These are phyloP conservation scores for Rhynchosporium agropyri DNA, from an alignment of 2,329 filamentous ascomycete genomes.

Conservation along the genomic window DNA sequence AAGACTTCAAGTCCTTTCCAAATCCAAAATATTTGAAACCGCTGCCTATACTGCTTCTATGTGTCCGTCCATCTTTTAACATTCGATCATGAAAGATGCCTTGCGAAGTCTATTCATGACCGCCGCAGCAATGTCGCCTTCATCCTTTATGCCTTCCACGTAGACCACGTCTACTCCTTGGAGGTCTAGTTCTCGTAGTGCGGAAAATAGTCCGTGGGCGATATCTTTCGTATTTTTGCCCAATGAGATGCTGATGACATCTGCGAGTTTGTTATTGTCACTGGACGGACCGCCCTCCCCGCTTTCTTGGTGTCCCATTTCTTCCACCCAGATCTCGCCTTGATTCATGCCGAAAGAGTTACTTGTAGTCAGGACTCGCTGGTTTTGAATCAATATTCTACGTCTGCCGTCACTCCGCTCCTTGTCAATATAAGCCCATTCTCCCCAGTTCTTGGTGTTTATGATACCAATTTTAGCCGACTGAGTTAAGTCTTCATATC, in stretches of 20 bases:
- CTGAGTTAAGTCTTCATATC: constrained; percentile 18
- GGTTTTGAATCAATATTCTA: not conserved
- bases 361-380: not conserved
- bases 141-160: constrained; percentile 83
- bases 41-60: not conserved
- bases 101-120: constrained; percentile 84
- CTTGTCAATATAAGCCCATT: constrained; percentile 39
- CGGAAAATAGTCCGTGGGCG: constrained; percentile 85
- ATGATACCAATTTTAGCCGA: constrained; percentile 39
- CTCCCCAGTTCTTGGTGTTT: constrained; percentile 44
- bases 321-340: constrained; percentile 26
- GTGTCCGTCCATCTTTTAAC: constrained; percentile 21
- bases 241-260: constrained; percentile 67
- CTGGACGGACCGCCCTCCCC: not conserved
- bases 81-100: constrained; percentile 59
- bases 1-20: not conserved
- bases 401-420: not conserved
- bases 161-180: constrained; percentile 80
- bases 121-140: constrained; percentile 80
- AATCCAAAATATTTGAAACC: too few species aligned
- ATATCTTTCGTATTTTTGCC: constrained; percentile 73
- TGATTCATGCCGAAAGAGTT: constrained; percentile 26
- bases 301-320: not conserved
- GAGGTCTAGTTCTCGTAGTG: constrained; percentile 81
- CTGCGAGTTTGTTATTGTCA: constrained; percentile 21